Conservation (phyloP, 2,329 filamentous ascomycete species). For the Trichothecium roseum region DNA sequence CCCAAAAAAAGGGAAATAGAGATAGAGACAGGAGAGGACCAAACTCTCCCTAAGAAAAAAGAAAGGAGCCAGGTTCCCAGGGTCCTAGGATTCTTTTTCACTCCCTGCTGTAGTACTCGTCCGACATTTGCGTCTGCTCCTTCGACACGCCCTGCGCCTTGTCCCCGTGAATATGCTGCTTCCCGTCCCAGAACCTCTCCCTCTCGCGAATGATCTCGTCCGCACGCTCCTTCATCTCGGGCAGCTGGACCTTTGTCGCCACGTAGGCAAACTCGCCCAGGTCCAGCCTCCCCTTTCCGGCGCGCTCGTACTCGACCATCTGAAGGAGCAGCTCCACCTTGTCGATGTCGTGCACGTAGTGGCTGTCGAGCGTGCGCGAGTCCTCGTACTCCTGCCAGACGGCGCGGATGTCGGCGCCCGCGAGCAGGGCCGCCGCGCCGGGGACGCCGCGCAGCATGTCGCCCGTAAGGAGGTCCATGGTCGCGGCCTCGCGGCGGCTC, state of each 20-base stretch:
- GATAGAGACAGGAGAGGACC: too few relatives aligned
- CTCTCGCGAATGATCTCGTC: constrained; percentile 67
- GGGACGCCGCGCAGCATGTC: constrained; percentile 64
- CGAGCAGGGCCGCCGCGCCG: constrained; percentile 44
- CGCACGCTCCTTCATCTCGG: constrained; percentile 75
- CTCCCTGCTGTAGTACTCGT: too few relatives aligned
- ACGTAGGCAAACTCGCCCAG: constrained; percentile 83
- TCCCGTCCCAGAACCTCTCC: constrained; percentile 56
- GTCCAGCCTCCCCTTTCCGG: constrained; percentile 54
- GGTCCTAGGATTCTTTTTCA: too few relatives aligned
- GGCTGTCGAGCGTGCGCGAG: constrained; percentile 68
- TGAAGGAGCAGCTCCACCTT: constrained; percentile 93
- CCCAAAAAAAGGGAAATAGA: too few relatives aligned
- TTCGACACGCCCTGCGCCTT: constrained; percentile 11
- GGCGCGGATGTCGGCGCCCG: constrained; percentile 60
- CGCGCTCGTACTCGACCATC: constrained; percentile 92
- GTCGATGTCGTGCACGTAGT: constrained; percentile 93
- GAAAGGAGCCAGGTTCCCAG: too few relatives aligned
- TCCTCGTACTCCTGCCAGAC: constrained; percentile 97
- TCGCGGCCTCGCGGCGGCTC: constrained; percentile 71
- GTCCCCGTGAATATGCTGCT: constrained; percentile 36
- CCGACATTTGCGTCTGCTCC: too few relatives aligned
- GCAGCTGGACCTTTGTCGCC: constrained; percentile 53
- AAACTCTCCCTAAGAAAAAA: too few relatives aligned
- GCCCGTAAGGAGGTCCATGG: constrained; percentile 83